phyloP scores from a whole-genome alignment of 78 protist genomes.

The Polysphondylium violaceum region DNA sequence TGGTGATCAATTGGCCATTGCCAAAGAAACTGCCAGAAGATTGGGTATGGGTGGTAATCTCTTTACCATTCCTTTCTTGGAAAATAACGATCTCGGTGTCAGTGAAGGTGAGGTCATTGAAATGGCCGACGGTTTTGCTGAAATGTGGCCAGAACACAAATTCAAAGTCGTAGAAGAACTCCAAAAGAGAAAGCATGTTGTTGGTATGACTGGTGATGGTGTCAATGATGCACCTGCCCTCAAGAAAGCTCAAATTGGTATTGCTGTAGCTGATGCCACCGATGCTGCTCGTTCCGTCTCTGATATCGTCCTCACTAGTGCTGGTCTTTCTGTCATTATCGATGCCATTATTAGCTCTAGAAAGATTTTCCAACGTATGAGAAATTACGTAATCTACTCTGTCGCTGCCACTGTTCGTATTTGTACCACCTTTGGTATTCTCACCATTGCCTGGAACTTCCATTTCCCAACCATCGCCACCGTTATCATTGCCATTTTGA shows the following conservation, averaged over 20 bases:
- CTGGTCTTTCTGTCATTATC: constrained; percentile 92
- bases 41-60: constrained; percentile 87
- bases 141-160: constrained; percentile 96
- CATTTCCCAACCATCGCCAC: constrained; percentile 89
- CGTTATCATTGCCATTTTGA: constrained; percentile 89
- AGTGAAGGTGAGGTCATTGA: constrained; percentile 77
- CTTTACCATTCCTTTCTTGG: constrained; percentile 72
- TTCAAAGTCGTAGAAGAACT: constrained; percentile 90
- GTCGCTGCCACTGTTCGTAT: constrained; percentile 84
- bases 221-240: constrained; percentile 99
- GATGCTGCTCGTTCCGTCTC: constrained; percentile 94
- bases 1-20: constrained; percentile 95
- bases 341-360: constrained; percentile 88
- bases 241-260: constrained; percentile 97
- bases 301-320: constrained; percentile 89
- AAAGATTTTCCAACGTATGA: constrained; percentile 92
- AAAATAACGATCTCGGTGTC: constrained; percentile 59
- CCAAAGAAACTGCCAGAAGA: constrained; percentile 88
- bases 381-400: constrained; percentile 86
- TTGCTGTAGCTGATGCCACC: constrained; percentile 95
- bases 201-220: constrained; percentile 98
- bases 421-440: constrained; percentile 82
- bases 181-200: constrained; percentile 84
- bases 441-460: constrained; percentile 78
- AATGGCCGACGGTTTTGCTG: constrained; percentile 91